Evolutionary conservation across 805 yeast species (phyloP).

Genomic region (Saccharomycopsis fermentans): DNA sequence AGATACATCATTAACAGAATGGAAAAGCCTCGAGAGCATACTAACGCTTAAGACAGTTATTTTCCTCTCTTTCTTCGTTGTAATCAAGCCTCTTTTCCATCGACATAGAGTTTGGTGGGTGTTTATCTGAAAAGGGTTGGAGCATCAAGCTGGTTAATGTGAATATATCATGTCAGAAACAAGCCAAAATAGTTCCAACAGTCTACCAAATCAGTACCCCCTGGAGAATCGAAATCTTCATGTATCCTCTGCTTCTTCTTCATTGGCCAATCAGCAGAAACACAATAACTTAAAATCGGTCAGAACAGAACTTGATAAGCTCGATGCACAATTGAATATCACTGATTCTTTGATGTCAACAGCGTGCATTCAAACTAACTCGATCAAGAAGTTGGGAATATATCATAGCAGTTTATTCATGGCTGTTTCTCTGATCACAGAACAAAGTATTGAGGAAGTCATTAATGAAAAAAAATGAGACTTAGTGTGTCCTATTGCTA

Average conservation of each 20-base stretch:
- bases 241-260: not conserved
- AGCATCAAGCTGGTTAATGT: too few relatives aligned
- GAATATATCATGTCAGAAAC: not conserved
- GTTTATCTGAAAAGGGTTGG: too few relatives aligned
- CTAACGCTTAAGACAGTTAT: too few relatives aligned
- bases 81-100: too few relatives aligned
- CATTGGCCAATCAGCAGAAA: slow-evolving; percentile 5
- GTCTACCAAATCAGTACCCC: not conserved
- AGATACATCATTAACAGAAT: too few relatives aligned
- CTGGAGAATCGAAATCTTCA: not conserved
- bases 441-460: slow-evolving; percentile 3
- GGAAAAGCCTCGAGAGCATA: too few relatives aligned
- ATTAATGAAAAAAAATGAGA: not conserved
- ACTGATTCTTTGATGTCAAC: slow-evolving; percentile 2
- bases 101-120: too few relatives aligned
- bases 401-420: slow-evolving; percentile 8
- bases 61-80: too few relatives aligned
- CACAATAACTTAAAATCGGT: slow-evolving; percentile 5
- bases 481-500: too few relatives aligned
- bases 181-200: not conserved
- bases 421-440: slow-evolving; percentile 9
- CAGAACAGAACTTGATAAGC: slow-evolving; percentile 6
- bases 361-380: slow-evolving; percentile 3
- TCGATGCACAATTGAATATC: not conserved
- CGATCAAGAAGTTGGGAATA: slow-evolving; percentile 8